A percentile compares a stretch with the other conserved stretches of the same genome.
Conservation (phyloP, 2,329 filamentous ascomycete species). For the Scleromitrula shiraiana region DNA sequence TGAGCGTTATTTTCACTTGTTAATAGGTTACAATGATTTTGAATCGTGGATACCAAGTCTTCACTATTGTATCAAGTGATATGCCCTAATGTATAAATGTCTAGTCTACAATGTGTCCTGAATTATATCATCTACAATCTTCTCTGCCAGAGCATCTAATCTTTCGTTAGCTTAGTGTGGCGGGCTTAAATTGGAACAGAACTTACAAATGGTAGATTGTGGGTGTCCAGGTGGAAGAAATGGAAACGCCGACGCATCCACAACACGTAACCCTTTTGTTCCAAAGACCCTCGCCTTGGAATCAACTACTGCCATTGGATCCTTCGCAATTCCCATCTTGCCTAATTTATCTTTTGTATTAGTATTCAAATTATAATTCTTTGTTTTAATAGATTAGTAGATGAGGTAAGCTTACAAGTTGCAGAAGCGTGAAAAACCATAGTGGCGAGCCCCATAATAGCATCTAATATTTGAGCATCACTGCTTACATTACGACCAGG, state of each 20-base stretch:
- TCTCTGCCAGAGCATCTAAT: constrained; percentile 3
- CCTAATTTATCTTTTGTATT: constrained; percentile 23
- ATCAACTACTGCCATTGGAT: constrained; percentile 28
- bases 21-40: no score
- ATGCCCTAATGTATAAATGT: no score
- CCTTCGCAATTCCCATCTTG: constrained; percentile 41
- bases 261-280: constrained; percentile 12
- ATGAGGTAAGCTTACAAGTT: background rate
- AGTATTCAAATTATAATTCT: background rate
- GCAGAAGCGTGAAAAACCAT: background rate
- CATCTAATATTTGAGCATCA: constrained; percentile 12
- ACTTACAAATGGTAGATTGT: constrained; percentile 2
- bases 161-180: background rate
- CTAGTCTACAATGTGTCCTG: no score
- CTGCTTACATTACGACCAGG: background rate
- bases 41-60: no score
- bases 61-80: no score
- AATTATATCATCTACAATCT: background rate
- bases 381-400: background rate
- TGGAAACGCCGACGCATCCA: constrained; percentile 19
- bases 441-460: background rate
- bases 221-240: constrained; percentile 34
- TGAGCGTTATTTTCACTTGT: no score
- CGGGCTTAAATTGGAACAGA: background rate
- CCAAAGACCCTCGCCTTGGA: constrained; percentile 16